Evolutionary conservation across 1,284 basidiomycete species (phyloP).

Genomic region (Ceratobasidium sp.): DNA sequence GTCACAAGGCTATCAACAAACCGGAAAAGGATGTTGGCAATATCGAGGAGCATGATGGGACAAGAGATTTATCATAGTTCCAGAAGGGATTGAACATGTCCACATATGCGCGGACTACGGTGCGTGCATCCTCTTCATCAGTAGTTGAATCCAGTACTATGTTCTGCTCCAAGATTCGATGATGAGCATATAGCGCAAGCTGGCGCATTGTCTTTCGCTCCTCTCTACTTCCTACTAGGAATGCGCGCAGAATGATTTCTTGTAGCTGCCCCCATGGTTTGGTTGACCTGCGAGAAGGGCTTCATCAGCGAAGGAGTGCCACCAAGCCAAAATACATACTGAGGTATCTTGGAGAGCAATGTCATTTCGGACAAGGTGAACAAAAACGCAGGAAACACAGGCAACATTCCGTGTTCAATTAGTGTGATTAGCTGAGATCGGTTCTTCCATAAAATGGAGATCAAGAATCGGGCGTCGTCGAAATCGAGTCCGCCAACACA

Average conservation of each 20-base stretch:
- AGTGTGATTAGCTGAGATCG: neutral
- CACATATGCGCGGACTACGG: neutral
- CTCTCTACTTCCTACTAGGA: neutral
- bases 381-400: neutral
- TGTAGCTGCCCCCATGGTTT: neutral
- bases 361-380: neutral
- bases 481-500: neutral
- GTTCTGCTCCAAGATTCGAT: neutral
- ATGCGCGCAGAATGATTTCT: slow-evolving; percentile 7
- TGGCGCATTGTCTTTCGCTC: slow-evolving; percentile 6
- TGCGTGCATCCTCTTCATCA: slow-evolving; percentile 3
- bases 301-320: neutral
- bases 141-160: neutral
- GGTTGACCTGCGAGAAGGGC: neutral
- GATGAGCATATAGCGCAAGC: neutral
- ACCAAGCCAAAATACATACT: neutral
- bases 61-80: neutral
- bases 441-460: neutral
- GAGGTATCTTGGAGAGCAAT: neutral
- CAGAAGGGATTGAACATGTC: neutral
- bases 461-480: neutral
- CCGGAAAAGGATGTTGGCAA: too few relatives aligned
- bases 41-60: neutral
- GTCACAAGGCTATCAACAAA: neutral
- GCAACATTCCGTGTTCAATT: neutral